Evolutionary conservation across 441 rosid species (phyloP).

Genomic region (Lepidium campestre): DNA sequence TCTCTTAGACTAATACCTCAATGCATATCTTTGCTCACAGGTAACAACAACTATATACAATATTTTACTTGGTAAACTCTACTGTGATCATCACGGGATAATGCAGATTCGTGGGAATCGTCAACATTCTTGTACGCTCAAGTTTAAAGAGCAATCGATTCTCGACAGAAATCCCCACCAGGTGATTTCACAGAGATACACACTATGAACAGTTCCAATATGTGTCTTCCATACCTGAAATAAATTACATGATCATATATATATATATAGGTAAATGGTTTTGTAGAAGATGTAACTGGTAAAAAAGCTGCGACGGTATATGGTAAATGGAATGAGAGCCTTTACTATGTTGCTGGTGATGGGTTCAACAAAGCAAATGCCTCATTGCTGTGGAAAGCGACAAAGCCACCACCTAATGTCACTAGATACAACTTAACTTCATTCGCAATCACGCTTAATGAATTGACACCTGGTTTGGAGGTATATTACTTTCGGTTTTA

Average conservation of each 20-base stretch:
- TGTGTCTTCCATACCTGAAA: neutral
- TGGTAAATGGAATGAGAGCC: conserved; percentile 96
- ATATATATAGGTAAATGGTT: conserved; percentile 26
- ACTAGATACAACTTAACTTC: conserved; percentile 95
- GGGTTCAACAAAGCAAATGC: conserved; percentile 46
- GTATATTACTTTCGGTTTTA: conserved; percentile 39
- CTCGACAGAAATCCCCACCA: conserved; percentile 93
- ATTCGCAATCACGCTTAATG: conserved; percentile 83
- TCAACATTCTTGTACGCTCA: conserved; percentile 74
- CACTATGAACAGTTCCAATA: neutral
- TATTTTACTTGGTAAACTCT: conserved; percentile 84
- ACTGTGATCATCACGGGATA: conserved; percentile 87
- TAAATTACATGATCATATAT: neutral
- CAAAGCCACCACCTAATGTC: conserved; percentile 62
- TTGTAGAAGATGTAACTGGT: conserved; percentile 67
- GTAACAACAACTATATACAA: conserved; percentile 89
- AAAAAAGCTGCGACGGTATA: conserved; percentile 53
- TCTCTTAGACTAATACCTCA: neutral
- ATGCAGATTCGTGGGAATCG: conserved; percentile 81
- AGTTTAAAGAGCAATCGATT: conserved; percentile 83
- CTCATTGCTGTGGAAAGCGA: conserved; percentile 73
- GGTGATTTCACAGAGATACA: conserved; percentile 32
- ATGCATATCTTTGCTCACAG: conserved; percentile 33
- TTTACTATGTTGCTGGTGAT: conserved; percentile 53
- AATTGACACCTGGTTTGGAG: conserved; percentile 81